Base-by-base conservation (phyloP, 163 green algal genomes). In the Chlamydomonas reinhardtii region DNA sequence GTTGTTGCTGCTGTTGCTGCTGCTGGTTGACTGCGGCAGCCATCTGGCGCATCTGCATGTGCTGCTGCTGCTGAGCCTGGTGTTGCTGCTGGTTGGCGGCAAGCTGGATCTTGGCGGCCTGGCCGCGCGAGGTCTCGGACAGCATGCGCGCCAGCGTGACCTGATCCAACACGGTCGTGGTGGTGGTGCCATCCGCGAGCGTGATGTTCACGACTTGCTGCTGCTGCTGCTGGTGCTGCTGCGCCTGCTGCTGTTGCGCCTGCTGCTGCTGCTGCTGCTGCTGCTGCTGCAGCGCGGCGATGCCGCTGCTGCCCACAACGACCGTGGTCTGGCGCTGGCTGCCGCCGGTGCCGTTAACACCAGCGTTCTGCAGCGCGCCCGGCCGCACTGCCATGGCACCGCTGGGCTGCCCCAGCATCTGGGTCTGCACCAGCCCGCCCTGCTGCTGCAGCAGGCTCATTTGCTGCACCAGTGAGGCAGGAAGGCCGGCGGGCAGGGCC, bases 141-240 rank as follows among this genome's bases (percentile, higher is more conserved):
- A 86, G 80, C 80, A 86, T 73, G 17, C 70, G 80, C 22, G 59
- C 20, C 27, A 86, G 70, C 19, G 70, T 74, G 12, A 35, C 56
- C 25, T 73, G 56, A 25, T 86, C 80, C 70, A 86, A 66, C 19
- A 86, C 29, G 2, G 80, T 73, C 4, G 70, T 86, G 0, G 80
- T 61, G 8, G 80, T 80, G 37, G 80, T 86, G 54, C 80, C 80
- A 24, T 86, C 80, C 20, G 56, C 54, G 29, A 86, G 59, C n/a
- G 70, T 86, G 37, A 86, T 80, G 54, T 80, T 80, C 35, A 86
- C 80, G 20, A 85, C 68, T 34, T 85, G 78, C 78, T 85, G 61
- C 17, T 73, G 75, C 56, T 20, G 15, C 52, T 69, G 73, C 20
- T n/a, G n/a, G n/a, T n/a, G n/a, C 25, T 48, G 39, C 35, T 71